Evolutionary conservation across 192 early-diverging fungal genomes (phyloP).

Genomic region (Podila minutissima): DNA sequence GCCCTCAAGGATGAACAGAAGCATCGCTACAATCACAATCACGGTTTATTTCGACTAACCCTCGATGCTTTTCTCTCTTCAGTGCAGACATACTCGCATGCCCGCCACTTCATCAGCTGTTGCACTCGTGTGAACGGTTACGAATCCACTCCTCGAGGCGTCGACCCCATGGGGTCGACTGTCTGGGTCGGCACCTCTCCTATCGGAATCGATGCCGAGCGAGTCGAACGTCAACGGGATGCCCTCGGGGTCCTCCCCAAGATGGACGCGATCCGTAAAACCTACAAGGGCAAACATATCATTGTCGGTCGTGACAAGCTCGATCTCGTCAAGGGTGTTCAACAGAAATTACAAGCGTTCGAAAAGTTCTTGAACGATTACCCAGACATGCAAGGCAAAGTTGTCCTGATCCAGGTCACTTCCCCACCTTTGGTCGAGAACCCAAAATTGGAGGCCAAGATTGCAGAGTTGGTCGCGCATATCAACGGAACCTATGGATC

Average conservation of each 20-base stretch:
- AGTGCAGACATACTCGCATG: conserved; percentile 86
- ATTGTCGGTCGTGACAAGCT: conserved; percentile 96
- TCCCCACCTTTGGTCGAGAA: conserved; percentile 78
- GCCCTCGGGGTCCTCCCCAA: conserved; percentile 75
- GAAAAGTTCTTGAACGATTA: conserved; percentile 91
- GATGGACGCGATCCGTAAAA: conserved; percentile 80
- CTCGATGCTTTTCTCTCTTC: background rate
- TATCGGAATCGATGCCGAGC: conserved; percentile 92
- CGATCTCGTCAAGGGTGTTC: conserved; percentile 93
- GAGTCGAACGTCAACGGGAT: conserved; percentile 71
- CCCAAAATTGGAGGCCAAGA: conserved; percentile 79
- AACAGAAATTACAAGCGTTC: conserved; percentile 93
- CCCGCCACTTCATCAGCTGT: conserved; percentile 90
- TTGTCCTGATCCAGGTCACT: conserved; percentile 96
- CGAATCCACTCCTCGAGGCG: conserved; percentile 92
- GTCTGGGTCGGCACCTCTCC: conserved; percentile 92
- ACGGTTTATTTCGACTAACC: background rate
- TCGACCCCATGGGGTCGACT: conserved; percentile 82
- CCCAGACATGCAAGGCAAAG: conserved; percentile 87
- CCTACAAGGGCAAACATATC: conserved; percentile 90
- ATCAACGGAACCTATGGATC: conserved; percentile 96
- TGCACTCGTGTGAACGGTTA: conserved; percentile 94
- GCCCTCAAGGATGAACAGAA: background rate
- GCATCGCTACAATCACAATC: too few relatives aligned
- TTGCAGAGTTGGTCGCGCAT: conserved; percentile 86